phyloP scores from a whole-genome alignment of 1,284 basidiomycete genomes.

The Retiboletus flavoniger region DNA sequence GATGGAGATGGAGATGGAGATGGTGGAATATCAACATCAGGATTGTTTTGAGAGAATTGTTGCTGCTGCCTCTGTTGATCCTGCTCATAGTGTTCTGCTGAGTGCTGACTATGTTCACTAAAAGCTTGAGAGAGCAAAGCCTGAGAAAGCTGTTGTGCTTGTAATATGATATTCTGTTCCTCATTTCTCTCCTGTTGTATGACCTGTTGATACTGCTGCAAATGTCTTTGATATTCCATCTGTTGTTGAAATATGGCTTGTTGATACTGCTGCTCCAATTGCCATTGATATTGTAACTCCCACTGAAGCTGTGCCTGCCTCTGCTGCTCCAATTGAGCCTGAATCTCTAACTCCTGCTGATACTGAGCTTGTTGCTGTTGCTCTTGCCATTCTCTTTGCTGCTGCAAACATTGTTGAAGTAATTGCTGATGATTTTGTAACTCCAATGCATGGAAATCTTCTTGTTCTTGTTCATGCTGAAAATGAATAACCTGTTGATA shows the following conservation, averaged over 20 bases:
- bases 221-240: not conserved
- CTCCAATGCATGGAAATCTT: not conserved
- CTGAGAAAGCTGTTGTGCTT: not conserved
- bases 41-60: not conserved
- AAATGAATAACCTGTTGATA: not conserved
- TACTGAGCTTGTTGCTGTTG: too few species aligned
- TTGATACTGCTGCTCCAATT: not conserved
- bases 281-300: not conserved
- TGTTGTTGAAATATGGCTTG: too few species aligned
- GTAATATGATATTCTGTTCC: not conserved
- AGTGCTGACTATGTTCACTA: constrained; percentile 1
- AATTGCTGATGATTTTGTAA: not conserved
- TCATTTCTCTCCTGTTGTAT: not conserved
- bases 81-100: constrained; percentile 10
- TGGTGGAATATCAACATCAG: not conserved
- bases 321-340: not conserved
- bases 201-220: not conserved
- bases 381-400: too few species aligned
- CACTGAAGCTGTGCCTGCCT: not conserved
- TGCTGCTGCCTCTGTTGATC: not conserved
- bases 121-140: not conserved
- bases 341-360: not conserved
- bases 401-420: not conserved
- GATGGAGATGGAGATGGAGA: not conserved
- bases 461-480: not conserved